A percentile compares a stretch with the other conserved stretches of the same genome.
These are phyloP conservation scores for Dentiscutata heterogama DNA, from an alignment of 371 early-diverging fungal species.

Conservation along the genomic window DNA sequence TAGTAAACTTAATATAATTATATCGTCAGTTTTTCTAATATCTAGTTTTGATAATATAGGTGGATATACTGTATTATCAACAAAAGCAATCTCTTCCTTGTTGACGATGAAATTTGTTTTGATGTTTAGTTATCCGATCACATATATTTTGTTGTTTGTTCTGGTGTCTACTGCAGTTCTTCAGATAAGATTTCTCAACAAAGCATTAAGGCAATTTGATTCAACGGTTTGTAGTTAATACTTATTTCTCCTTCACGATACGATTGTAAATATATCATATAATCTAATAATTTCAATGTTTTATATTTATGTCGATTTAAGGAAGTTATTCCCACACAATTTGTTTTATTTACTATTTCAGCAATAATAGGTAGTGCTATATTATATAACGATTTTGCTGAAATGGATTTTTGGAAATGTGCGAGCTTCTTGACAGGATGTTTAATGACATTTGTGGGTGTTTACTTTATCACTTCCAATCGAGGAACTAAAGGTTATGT, in stretches of 20 bases:
- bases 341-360: conserved; percentile 81
- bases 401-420: conserved; percentile 62
- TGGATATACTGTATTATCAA: conserved; percentile 82
- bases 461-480: conserved; percentile 76
- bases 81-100: conserved; percentile 78
- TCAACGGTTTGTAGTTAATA: conserved; percentile 62
- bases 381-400: conserved; percentile 77
- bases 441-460: conserved; percentile 75
- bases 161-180: conserved; percentile 73
- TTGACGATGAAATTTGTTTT: conserved; percentile 69
- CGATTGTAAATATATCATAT: conserved; percentile 39
- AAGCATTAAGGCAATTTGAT: conserved; percentile 74
- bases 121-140: conserved; percentile 75
- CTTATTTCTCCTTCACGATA: conserved; percentile 30
- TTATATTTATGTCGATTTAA: conserved; percentile 37
- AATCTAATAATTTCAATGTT: neutral
- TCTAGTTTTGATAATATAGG: conserved; percentile 55
- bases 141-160: conserved; percentile 70
- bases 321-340: conserved; percentile 84
- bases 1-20: neutral
- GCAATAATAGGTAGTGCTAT: conserved; percentile 80
- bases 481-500: conserved; percentile 46
- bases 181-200: conserved; percentile 80
- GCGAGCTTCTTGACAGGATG: conserved; percentile 67
- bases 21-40: neutral